phyloP scores from a whole-genome alignment of 768 basidiomycete genomes.

The Imleria badia region DNA sequence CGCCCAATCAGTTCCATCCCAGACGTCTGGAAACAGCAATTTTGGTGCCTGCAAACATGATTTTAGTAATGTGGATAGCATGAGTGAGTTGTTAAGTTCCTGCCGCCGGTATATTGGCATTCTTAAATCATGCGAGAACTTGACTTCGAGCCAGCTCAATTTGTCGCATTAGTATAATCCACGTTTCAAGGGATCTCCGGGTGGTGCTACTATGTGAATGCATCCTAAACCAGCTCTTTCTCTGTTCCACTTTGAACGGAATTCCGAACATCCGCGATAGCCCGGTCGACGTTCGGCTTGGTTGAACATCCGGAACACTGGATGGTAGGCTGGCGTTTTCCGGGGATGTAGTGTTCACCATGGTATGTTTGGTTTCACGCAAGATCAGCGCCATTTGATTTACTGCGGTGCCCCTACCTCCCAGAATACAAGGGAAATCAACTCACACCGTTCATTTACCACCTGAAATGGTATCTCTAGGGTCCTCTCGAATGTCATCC shows the following conservation, averaged over 20 bases:
- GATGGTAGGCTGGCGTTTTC: constrained; percentile 20
- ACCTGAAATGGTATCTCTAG: constrained; percentile 10
- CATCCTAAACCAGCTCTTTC: neutral
- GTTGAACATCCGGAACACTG: constrained; percentile 19
- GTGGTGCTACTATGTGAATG: neutral
- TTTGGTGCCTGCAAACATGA: neutral
- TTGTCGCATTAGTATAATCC: neutral
- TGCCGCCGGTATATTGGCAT: neutral
- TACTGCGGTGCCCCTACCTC: neutral
- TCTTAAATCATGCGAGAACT: neutral
- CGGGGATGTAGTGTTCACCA: constrained; percentile 2
- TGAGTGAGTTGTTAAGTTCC: neutral
- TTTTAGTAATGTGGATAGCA: neutral
- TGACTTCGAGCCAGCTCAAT: neutral
- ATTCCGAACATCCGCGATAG: neutral
- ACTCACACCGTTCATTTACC: constrained; percentile 1
- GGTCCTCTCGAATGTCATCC: neutral
- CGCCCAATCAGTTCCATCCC: neutral
- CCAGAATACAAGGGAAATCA: constrained; percentile 6
- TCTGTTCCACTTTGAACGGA: neutral
- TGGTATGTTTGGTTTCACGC: constrained; percentile 7
- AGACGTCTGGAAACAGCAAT: neutral
- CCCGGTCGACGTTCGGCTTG: neutral
- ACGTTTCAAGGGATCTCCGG: neutral
- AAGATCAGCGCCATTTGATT: neutral